phyloP scores from a whole-genome alignment of 805 yeast species.

The Suhomyces xylopsoci region DNA sequence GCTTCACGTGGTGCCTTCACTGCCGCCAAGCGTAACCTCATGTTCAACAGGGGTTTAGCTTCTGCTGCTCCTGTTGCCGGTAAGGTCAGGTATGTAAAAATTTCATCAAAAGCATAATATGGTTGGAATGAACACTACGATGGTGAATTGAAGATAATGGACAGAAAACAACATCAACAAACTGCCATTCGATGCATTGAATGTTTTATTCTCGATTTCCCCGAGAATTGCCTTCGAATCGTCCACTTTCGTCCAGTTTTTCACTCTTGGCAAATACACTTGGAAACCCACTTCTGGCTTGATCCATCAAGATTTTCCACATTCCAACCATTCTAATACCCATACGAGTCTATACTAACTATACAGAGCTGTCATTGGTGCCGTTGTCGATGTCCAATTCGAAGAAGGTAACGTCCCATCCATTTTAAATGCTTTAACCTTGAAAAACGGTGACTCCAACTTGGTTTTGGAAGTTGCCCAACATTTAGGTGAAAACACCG shows the following conservation, averaged over 20 bases:
- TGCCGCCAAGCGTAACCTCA: constrained; percentile 80
- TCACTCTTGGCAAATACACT: neutral
- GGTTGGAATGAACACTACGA: neutral
- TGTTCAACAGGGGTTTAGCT: constrained; percentile 74
- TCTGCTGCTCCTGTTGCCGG: constrained; percentile 74
- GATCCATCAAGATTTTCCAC: neutral
- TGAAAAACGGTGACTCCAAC: constrained; percentile 72
- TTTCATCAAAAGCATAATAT: neutral
- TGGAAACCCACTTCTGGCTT: neutral
- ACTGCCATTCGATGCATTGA: neutral
- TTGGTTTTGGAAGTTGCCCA: constrained; percentile 98
- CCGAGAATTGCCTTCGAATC: neutral
- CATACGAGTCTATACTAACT: constrained; percentile 29
- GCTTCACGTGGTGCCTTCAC: constrained; percentile 82
- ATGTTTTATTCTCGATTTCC: neutral
- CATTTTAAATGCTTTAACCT: constrained; percentile 92
- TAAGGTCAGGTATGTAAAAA: constrained; percentile 75
- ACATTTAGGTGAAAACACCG: constrained; percentile 99
- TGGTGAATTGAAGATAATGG: neutral
- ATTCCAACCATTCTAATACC: neutral
- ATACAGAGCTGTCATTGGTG: constrained; percentile 92
- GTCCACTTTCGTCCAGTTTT: neutral
- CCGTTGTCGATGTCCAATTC: constrained; percentile 98
- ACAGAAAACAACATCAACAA: neutral
- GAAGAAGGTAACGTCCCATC: constrained; percentile 97